phyloP scores from a whole-genome alignment of 345 rosid genomes.

The Hirschfeldia incana region DNA sequence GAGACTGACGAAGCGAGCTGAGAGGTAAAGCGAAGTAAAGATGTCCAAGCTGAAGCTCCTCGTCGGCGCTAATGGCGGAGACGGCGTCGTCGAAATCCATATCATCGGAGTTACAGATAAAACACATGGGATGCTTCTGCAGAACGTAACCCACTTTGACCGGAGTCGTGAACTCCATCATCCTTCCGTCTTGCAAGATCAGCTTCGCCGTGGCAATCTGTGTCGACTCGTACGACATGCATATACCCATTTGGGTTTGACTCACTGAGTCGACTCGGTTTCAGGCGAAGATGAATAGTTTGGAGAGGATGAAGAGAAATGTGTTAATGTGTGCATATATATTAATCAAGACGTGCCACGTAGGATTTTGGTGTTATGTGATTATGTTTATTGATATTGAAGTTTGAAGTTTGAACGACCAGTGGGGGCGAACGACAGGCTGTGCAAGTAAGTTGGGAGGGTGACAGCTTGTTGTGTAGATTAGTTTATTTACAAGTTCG shows the following conservation, averaged over 20 bases:
- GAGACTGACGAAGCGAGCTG: slow-evolving; percentile 52
- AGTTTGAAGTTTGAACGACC: slow-evolving; percentile 50
- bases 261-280: slow-evolving; percentile 21
- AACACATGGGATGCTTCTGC: slow-evolving; percentile 52
- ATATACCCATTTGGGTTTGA: slow-evolving; percentile 62
- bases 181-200: slow-evolving; percentile 67
- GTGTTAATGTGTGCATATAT: slow-evolving; percentile 21
- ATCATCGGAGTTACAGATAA: slow-evolving; percentile 94
- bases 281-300: neutral
- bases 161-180: slow-evolving; percentile 73
- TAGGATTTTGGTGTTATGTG: slow-evolving; percentile 40
- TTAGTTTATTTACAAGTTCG: slow-evolving; percentile 13
- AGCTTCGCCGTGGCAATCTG: slow-evolving; percentile 73
- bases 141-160: slow-evolving; percentile 70
- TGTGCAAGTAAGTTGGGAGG: slow-evolving; percentile 33
- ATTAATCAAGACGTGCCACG: slow-evolving; percentile 35
- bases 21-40: slow-evolving; percentile 83
- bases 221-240: slow-evolving; percentile 72
- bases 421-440: slow-evolving; percentile 60
- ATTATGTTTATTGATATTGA: neutral
- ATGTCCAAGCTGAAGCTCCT: slow-evolving; percentile 79
- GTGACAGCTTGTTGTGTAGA: slow-evolving; percentile 28
- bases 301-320: neutral
- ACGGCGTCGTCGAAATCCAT: slow-evolving; percentile 85
- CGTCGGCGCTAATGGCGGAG: slow-evolving; percentile 60